Evolutionary conservation across 305 asterid species (phyloP).

Genomic region (Ruellia speciosa): DNA sequence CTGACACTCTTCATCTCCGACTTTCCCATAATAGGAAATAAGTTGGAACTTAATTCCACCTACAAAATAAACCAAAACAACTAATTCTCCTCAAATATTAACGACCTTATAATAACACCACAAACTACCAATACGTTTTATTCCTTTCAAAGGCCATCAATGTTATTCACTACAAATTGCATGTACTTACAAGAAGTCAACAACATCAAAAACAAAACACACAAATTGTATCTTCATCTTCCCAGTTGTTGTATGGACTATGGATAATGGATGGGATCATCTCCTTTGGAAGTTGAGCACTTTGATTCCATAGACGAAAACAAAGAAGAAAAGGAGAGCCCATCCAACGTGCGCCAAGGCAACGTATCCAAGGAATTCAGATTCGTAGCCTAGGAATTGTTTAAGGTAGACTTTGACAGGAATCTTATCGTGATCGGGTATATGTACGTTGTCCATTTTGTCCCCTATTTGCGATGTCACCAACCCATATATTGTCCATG

Average conservation of each 20-base stretch:
- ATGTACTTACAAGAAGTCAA: too few relatives aligned
- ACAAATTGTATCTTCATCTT: not conserved
- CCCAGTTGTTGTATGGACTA: too few relatives aligned
- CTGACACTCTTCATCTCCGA: too few relatives aligned
- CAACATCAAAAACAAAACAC: too few relatives aligned
- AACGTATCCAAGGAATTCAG: conserved; percentile 48
- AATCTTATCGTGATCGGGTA: conserved; percentile 30
- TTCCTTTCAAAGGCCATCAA: too few relatives aligned
- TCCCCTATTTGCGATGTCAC: conserved; percentile 46
- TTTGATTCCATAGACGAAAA: conserved; percentile 49
- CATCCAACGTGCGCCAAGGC: conserved; percentile 55
- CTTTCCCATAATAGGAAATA: too few relatives aligned
- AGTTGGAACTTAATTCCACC: too few relatives aligned
- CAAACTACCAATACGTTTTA: too few relatives aligned
- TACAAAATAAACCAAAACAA: too few relatives aligned
- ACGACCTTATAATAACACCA: too few relatives aligned
- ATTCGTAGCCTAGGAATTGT: conserved; percentile 34
- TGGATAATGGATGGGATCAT: not conserved
- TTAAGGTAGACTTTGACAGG: conserved; percentile 39
- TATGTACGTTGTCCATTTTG: conserved; percentile 21
- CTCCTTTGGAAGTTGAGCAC: not conserved
- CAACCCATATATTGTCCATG: conserved; percentile 54
- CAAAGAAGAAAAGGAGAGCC: conserved; percentile 46
- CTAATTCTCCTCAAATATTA: too few relatives aligned
- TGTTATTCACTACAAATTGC: too few relatives aligned